Evolutionary conservation across 108 stramenopile genomes (phyloP), one percentile per base, ranked within the genome.

Genomic region (Stephanodiscus triporus): DNA sequence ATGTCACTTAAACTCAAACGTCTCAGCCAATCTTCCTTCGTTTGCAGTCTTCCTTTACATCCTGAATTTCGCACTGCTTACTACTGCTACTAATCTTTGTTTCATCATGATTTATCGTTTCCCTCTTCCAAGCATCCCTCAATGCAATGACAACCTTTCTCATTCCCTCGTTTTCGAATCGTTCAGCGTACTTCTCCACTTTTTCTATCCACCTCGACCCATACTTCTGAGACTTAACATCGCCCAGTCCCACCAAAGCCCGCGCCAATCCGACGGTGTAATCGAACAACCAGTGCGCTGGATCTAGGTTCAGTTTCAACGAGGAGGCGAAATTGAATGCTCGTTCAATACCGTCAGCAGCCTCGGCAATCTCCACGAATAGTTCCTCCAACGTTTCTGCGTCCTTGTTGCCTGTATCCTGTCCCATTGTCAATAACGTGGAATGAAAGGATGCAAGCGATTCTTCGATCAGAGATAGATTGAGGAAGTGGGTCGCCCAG

Each of bases 271-370:
- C 93, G 26, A 95, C 68, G 6, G 77, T 78, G 19, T 86, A 89
- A 83, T 88, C 85, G 23, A 83, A 86, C 38, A 95, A 62, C 70
- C 91, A 75, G 63, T 92, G 91, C 0, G 88, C 88, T 3, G 77
- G 61, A 66, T 90, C 77, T 4, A 84, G 38, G 11, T 83, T 74
- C 23, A 95, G 60, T 3, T 78, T 19, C 10, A 95, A 43, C 0
- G 85, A 81, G 2, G 77, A 57, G 4, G 89, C 88, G 73, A 81
- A 95, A 0, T 66, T 66, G 26, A 61, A 75, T 7, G 90, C 62
- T 11, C 86, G 76, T 38, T 95, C 89, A 53, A 95, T 89, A 0
- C 81, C 79, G 63, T 95, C 91, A 0, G 93, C 93, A 53, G 87
- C 68, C 23, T 89, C 89, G n/a, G 77, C 81, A 63, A 91, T 79